These are phyloP conservation scores for Isoetes taiwanensis DNA, from an alignment of 75 land plant genomes.

Conservation along the genomic window DNA sequence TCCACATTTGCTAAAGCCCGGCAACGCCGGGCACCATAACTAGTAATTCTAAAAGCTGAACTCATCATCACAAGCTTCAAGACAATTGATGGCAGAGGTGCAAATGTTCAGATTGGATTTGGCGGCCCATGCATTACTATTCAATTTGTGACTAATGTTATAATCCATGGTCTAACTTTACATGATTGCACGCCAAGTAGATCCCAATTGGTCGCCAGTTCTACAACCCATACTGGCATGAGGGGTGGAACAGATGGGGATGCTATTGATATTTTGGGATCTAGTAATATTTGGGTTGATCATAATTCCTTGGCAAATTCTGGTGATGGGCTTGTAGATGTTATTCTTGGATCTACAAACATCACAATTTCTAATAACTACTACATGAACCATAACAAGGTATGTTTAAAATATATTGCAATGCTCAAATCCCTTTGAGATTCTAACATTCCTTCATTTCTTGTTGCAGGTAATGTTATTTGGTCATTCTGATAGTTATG, in stretches of 20 bases:
- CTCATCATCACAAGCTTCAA: constrained; percentile 39
- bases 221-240: constrained; percentile 31
- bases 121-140: constrained; percentile 39
- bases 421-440: background rate
- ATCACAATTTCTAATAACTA: constrained; percentile 52
- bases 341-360: constrained; percentile 45
- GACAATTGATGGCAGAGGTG: constrained; percentile 52
- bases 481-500: constrained; percentile 44
- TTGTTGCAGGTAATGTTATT: constrained; percentile 52
- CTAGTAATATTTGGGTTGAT: constrained; percentile 51
- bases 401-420: background rate
- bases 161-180: constrained; percentile 40
- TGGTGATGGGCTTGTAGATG: constrained; percentile 57
- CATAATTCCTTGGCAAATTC: constrained; percentile 43
- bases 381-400: constrained; percentile 62
- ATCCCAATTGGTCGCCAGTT: constrained; percentile 27
- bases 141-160: constrained; percentile 32
- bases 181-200: constrained; percentile 32
- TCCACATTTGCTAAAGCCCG: too few species aligned
- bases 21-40: too few species aligned
- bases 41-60: constrained; percentile 41
- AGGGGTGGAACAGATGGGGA: constrained; percentile 45
- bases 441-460: too few species aligned
- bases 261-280: constrained; percentile 38
- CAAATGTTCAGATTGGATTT: constrained; percentile 25